These are phyloP conservation scores for Mimosa bimucronata DNA, from an alignment of 306 rosid species.

Conservation along the genomic window DNA sequence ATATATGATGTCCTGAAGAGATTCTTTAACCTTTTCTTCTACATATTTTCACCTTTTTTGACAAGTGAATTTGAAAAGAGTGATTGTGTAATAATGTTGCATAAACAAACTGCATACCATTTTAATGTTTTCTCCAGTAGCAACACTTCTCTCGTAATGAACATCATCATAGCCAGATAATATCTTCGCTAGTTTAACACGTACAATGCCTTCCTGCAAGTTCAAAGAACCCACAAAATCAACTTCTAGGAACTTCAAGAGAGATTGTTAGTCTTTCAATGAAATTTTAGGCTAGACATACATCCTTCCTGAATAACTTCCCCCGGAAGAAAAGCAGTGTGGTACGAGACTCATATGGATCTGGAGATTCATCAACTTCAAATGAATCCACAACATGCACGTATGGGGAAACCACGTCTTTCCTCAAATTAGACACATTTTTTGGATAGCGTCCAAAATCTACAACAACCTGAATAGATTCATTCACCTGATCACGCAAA, in stretches of 20 bases:
- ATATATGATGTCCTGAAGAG: background rate
- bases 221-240: constrained; percentile 35
- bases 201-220: constrained; percentile 90
- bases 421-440: constrained; percentile 77
- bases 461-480: constrained; percentile 87
- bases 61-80: background rate
- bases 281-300: constrained; percentile 47
- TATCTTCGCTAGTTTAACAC: constrained; percentile 78
- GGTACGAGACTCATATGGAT: constrained; percentile 81
- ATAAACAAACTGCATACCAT: constrained; percentile 59
- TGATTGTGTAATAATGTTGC: constrained; percentile 11
- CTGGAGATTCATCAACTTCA: constrained; percentile 63
- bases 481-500: constrained; percentile 74
- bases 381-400: constrained; percentile 93
- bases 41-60: background rate
- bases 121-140: constrained; percentile 80
- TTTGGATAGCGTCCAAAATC: constrained; percentile 92
- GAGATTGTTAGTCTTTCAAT: constrained; percentile 31
- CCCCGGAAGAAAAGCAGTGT: constrained; percentile 89
- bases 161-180: constrained; percentile 76
- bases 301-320: constrained; percentile 83
- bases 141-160: constrained; percentile 86
- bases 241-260: constrained; percentile 30
- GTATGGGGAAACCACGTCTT: constrained; percentile 89
- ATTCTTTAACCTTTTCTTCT: background rate